These are phyloP conservation scores for Euphorbia peplus DNA, from an alignment of 345 rosid species.

Conservation along the genomic window DNA sequence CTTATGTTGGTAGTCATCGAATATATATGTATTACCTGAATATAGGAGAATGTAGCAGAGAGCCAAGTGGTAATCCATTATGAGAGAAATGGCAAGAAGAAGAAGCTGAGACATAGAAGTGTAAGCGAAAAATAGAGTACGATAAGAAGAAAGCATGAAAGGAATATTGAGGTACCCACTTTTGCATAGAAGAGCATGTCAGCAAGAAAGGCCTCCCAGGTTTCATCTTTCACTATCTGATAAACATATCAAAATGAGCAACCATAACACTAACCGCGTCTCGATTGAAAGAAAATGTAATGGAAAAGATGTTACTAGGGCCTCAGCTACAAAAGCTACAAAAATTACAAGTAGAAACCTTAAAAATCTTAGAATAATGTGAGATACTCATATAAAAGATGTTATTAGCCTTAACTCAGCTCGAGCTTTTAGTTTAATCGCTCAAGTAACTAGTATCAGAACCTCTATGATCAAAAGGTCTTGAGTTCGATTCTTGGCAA, in stretches of 20 bases:
- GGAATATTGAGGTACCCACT: constrained; percentile 31
- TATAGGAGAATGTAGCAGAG: constrained; percentile 60
- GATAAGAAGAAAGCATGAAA: not conserved
- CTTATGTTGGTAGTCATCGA: too few relatives aligned
- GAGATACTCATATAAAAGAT: too few relatives aligned
- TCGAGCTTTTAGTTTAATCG: too few relatives aligned
- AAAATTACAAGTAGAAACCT: not conserved
- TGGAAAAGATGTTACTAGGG: not conserved
- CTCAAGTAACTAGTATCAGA: too few relatives aligned
- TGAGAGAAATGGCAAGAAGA: constrained; percentile 54
- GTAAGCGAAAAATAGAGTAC: constrained; percentile 17
- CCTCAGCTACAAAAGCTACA: not conserved
- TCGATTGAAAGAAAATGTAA: not conserved
- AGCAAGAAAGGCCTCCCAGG: constrained; percentile 72
- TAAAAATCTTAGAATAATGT: not conserved
- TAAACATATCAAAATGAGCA: not conserved
- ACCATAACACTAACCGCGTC: not conserved
- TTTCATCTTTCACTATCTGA: constrained; percentile 66
- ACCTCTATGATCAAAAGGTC: too few relatives aligned
- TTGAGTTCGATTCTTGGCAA: too few relatives aligned
- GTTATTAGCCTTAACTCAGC: too few relatives aligned
- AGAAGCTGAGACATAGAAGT: constrained; percentile 49
- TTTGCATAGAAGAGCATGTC: constrained; percentile 67
- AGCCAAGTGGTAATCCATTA: constrained; percentile 71
- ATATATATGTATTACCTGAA: too few relatives aligned